Conservation (phyloP, 2,329 filamentous ascomycete genomes). For the Aspergillus persii region DNA sequence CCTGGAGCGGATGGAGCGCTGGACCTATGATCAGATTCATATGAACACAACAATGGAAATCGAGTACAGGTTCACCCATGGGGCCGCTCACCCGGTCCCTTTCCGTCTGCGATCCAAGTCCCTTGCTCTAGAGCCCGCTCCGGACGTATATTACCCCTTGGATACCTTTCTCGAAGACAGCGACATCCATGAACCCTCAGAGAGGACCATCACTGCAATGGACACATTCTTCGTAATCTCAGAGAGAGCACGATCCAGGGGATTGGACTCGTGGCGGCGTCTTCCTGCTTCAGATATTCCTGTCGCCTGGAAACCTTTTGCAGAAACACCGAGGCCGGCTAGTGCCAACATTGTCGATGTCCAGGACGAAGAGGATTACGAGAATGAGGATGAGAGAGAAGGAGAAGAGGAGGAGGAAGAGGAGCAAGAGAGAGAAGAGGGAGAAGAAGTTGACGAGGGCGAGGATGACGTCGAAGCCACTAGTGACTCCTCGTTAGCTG, state of each 20-base stretch:
- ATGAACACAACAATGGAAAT: constrained; percentile 29
- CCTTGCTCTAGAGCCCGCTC: constrained; percentile 3
- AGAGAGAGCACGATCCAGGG: constrained; percentile 9
- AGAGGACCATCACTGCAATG: constrained; percentile 12
- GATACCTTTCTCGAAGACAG: constrained; percentile 19
- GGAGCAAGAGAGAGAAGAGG: not conserved
- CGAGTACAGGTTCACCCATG: constrained; percentile 7
- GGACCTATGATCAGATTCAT: constrained; percentile 22
- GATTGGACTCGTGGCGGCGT: constrained; percentile 16
- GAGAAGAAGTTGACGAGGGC: too few relatives aligned
- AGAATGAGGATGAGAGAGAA: not conserved
- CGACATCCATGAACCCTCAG: constrained; percentile 11
- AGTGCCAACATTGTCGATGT: not conserved
- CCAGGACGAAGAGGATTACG: too few relatives aligned
- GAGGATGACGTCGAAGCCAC: too few relatives aligned
- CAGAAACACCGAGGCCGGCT: not conserved
- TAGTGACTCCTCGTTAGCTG: too few relatives aligned
- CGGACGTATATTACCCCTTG: constrained; percentile 14
- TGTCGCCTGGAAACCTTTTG: constrained; percentile 9
- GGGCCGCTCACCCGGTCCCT: not conserved
- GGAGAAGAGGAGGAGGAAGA: not conserved
- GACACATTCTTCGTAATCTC: constrained; percentile 18
- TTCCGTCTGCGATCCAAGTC: constrained; percentile 17
- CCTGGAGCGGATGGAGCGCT: constrained; percentile 26
- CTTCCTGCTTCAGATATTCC: constrained; percentile 19